These are phyloP conservation scores for Buddleja alternifolia DNA, from an alignment of 257 asterid species.

Conservation along the genomic window DNA sequence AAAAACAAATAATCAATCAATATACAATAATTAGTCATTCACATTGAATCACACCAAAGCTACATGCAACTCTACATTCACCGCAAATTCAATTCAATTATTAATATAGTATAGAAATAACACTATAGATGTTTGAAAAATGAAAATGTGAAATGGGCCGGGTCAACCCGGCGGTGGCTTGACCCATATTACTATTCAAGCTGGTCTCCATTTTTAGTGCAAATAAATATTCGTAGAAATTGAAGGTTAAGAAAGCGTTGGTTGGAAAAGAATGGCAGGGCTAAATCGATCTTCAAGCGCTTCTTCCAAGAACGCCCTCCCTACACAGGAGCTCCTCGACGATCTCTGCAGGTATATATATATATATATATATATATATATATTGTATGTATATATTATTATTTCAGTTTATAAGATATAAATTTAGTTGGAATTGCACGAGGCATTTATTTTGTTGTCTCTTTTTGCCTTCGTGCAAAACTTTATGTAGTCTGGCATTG, in stretches of 20 bases:
- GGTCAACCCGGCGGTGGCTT: too few relatives aligned
- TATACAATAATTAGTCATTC: too few relatives aligned
- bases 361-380: neutral
- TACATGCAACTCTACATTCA: too few relatives aligned
- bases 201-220: too few relatives aligned
- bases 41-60: too few relatives aligned
- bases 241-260: constrained; percentile 11
- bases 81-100: too few relatives aligned
- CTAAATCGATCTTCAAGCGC: constrained; percentile 54
- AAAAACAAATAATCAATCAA: too few relatives aligned
- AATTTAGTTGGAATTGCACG: neutral
- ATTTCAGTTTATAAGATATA: neutral
- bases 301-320: constrained; percentile 66
- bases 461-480: neutral
- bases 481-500: neutral
- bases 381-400: neutral
- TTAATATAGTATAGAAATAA: too few relatives aligned
- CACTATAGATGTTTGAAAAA: too few relatives aligned
- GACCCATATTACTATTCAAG: too few relatives aligned
- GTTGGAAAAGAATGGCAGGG: constrained; percentile 47
- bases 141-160: too few relatives aligned
- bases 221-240: too few relatives aligned
- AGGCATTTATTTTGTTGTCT: neutral
- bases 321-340: constrained; percentile 95
- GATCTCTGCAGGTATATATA: constrained; percentile 42